Conservation (phyloP, 1,139 yeast genomes). For the Debaryomycetaceae sp. region DNA sequence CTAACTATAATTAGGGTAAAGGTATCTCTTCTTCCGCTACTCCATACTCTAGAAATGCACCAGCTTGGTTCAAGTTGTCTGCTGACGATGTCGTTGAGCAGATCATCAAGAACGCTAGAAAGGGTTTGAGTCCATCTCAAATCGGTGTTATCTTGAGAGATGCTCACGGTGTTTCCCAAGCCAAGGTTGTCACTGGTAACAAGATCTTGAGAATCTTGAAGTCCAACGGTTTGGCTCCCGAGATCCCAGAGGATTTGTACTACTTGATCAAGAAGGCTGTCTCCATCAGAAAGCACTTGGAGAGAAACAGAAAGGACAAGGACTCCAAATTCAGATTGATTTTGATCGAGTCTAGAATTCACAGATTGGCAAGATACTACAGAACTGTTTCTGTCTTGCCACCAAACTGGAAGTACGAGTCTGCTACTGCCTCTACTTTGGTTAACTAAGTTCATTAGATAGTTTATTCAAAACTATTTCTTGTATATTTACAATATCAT, state of each 20-base stretch:
- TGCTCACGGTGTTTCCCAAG: slow-evolving; percentile 99
- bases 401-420: slow-evolving; percentile 99
- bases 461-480: neutral
- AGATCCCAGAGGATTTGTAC: slow-evolving; percentile 99
- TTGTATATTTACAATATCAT: neutral
- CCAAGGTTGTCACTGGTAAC: slow-evolving; percentile 98
- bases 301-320: slow-evolving; percentile 99
- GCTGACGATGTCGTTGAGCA: slow-evolving; percentile 96
- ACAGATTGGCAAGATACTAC: slow-evolving; percentile 99
- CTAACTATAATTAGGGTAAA: slow-evolving; percentile 72
- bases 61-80: slow-evolving; percentile 98
- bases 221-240: slow-evolving; percentile 99
- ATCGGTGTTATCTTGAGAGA: slow-evolving; percentile 99
- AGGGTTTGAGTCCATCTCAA: slow-evolving; percentile 99
- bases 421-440: slow-evolving; percentile 99
- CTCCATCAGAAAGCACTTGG: slow-evolving; percentile 99
- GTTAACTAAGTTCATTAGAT: slow-evolving; percentile 64
- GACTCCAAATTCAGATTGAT: slow-evolving; percentile 99
- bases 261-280: slow-evolving; percentile 99
- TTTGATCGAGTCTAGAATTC: slow-evolving; percentile 99
- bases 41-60: slow-evolving; percentile 99
- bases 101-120: slow-evolving; percentile 98
- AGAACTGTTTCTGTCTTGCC: slow-evolving; percentile 98
- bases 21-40: slow-evolving; percentile 99
- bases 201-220: slow-evolving; percentile 98